phyloP scores from a whole-genome alignment of 768 basidiomycete genomes.

The Boletus rufocinnamomeus region DNA sequence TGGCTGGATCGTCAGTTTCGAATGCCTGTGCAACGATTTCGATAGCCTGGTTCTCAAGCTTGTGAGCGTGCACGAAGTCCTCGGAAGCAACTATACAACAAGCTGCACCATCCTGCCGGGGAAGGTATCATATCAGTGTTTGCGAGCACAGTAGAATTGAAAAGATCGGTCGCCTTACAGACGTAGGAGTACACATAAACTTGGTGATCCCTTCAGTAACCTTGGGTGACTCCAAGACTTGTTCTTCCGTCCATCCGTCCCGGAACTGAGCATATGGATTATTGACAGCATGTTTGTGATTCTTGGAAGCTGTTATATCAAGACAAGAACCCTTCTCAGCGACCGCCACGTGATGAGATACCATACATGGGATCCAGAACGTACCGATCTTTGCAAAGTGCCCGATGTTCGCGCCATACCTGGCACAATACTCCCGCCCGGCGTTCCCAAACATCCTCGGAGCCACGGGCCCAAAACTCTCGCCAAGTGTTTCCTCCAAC shows the following conservation, averaged over 20 bases:
- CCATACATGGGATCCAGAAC: conserved; percentile 8
- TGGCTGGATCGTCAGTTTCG: conserved; percentile 60
- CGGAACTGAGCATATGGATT: conserved; percentile 86
- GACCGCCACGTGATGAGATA: background rate
- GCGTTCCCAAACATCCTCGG: too few relatives aligned
- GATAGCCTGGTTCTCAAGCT: conserved; percentile 81
- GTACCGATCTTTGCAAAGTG: conserved; percentile 80
- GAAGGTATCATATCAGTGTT: background rate
- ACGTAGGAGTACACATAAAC: conserved; percentile 87
- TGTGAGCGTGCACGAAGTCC: conserved; percentile 65
- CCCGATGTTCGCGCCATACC: conserved; percentile 62
- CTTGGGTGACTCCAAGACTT: conserved; percentile 64
- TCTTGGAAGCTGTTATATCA: conserved; percentile 62
- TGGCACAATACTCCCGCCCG: conserved; percentile 68
- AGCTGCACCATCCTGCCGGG: conserved; percentile 66
- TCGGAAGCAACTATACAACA: conserved; percentile 68
- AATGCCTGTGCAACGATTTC: conserved; percentile 70
- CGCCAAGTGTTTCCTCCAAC: too few relatives aligned
- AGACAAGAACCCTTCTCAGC: background rate
- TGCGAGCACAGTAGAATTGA: background rate
- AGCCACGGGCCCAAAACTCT: conserved; percentile 68
- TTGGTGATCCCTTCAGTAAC: conserved; percentile 72
- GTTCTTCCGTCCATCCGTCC: conserved; percentile 69
- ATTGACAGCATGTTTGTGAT: conserved; percentile 74
- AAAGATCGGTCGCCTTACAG: conserved; percentile 40